Conservation (phyloP, 2,329 filamentous ascomycete species). For the Tolypocladium guangdongense region DNA sequence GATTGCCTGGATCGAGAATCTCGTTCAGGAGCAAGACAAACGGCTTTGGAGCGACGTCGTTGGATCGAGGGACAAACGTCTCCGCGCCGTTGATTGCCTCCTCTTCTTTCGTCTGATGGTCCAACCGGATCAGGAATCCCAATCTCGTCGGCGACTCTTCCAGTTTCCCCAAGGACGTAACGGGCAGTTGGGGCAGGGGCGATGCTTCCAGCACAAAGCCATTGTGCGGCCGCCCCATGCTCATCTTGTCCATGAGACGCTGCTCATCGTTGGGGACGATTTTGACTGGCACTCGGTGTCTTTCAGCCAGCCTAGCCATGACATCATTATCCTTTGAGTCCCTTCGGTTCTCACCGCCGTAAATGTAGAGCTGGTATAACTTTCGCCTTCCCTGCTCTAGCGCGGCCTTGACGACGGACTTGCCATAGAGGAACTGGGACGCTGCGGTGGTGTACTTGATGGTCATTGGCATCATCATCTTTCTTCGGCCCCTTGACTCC, state of each 20-base stretch:
- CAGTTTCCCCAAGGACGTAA: slow-evolving; percentile 45
- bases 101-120: slow-evolving; percentile 65
- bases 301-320: slow-evolving; percentile 35
- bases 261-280: slow-evolving; percentile 51
- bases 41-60: slow-evolving; percentile 39
- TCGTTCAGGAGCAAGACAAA: slow-evolving; percentile 65
- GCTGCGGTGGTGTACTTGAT: slow-evolving; percentile 64
- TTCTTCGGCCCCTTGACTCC: slow-evolving; percentile 10
- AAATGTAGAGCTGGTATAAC: slow-evolving; percentile 77
- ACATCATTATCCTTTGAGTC: slow-evolving; percentile 32
- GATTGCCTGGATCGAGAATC: slow-evolving; percentile 77
- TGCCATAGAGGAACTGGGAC: slow-evolving; percentile 85
- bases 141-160: slow-evolving; percentile 30
- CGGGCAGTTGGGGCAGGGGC: slow-evolving; percentile 61
- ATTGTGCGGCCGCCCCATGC: slow-evolving; percentile 75
- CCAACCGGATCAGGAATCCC: slow-evolving; percentile 50
- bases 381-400: slow-evolving; percentile 56
- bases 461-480: slow-evolving; percentile 24
- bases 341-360: slow-evolving; percentile 45
- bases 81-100: slow-evolving; percentile 58
- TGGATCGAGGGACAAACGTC: slow-evolving; percentile 30
- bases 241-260: slow-evolving; percentile 72
- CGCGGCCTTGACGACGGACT: slow-evolving; percentile 69
- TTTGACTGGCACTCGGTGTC: slow-evolving; percentile 41
- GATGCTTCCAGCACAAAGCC: slow-evolving; percentile 82